Conservation (phyloP, 73 alveolate genomes). For the Tetrahymena thermophila region DNA sequence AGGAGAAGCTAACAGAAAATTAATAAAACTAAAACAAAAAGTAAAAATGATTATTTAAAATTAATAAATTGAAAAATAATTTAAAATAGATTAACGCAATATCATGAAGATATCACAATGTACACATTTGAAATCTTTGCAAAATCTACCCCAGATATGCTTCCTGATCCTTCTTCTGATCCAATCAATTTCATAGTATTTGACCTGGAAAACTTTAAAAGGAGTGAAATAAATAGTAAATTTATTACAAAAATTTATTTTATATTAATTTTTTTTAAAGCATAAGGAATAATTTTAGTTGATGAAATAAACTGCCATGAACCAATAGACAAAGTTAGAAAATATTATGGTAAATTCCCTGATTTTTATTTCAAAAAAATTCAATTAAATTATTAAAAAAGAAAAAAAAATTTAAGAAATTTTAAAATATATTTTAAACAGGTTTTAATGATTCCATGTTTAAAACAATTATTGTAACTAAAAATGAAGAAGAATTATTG, state of each 20-base stretch:
- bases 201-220: background rate
- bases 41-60: background rate
- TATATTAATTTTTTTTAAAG: background rate
- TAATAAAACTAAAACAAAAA: background rate
- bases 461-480: background rate
- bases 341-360: background rate
- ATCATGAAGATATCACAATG: background rate
- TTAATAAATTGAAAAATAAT: background rate
- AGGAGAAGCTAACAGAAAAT: background rate
- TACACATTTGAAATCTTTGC: background rate
- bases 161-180: background rate
- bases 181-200: background rate
- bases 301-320: background rate
- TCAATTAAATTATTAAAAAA: too few species aligned
- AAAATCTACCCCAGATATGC: background rate
- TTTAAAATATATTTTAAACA: background rate
- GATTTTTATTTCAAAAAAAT: background rate
- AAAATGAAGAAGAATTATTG: background rate
- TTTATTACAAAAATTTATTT: background rate
- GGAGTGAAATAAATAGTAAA: background rate
- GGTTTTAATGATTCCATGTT: background rate
- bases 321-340: background rate
- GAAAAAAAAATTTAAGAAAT: too few species aligned
- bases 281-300: background rate
- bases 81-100: background rate